Base-by-base conservation (phyloP, 2,329 filamentous ascomycete genomes). In the Alternaria sp. region DNA sequence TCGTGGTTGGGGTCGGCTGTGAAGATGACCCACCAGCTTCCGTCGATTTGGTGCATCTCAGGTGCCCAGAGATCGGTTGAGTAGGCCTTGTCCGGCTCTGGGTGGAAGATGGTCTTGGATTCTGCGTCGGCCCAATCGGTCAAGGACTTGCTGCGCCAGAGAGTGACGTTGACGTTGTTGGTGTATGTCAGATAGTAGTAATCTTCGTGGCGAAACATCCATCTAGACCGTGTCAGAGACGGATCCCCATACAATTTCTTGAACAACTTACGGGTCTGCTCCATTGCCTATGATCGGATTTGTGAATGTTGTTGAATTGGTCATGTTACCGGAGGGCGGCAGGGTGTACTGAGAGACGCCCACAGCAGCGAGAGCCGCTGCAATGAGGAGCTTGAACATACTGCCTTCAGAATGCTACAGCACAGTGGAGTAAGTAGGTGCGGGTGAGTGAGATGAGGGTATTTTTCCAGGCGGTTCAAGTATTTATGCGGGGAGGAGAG, bases 21-120 rank as follows among this genome's bases (percentile, higher is more conserved):
- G 71, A 84, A 84, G 62, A 84, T 83, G 51, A 84, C 74, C 63
- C 83, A 84, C 82, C 82, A 84, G 11, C 70, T 76, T 41, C 74
- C 75, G 56, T 78, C 72, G 40, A 83, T 73, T n/a, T 74, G 70
- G 65, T 84, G 82, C 9, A 84, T 68, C 60, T 84, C 82, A 3
- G 82, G 82, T 5, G 81, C 82, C 82, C 82, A 84, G 6, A 84
- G 69, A 54, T 82, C 75, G 13, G 79, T 82, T 9, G 79, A 79
- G 69, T 82, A 83, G 52, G 79, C 77, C 53, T 75, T 68, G 42
- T 78, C 78, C 29, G 71, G 67, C 31, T 77, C 74, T 13, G 81
- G 80, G 31, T 74, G 60, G 65, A 82, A 82, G 36, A 81, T 69
- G 10, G 78, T 59, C 60, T 79, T 80, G 17, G 70, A 72, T 11